Percentiles rank a stretch among this genome's conserved stretches.
phyloP scores from a whole-genome alignment of 768 basidiomycete genomes.

The Kwoniella newhampshirensis region DNA sequence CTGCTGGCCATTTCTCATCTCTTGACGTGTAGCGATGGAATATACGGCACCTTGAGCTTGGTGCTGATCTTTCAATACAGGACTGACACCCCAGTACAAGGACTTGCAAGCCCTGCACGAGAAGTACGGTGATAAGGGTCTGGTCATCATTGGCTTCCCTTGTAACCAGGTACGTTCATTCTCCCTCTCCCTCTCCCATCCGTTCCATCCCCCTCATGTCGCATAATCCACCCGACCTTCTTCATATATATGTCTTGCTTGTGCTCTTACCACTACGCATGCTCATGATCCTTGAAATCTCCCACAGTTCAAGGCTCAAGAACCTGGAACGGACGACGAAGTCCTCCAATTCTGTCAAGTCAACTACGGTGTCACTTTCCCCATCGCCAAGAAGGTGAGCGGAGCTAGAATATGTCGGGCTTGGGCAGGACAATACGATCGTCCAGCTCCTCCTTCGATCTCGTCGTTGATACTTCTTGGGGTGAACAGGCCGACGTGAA shows the following conservation, averaged over 20 bases:
- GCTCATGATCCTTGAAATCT: no score
- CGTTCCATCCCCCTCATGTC: background rate
- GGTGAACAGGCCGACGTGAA: conserved; percentile 49
- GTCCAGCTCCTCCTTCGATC: background rate
- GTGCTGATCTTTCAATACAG: conserved; percentile 17
- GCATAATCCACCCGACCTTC: background rate
- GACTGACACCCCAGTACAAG: conserved; percentile 53
- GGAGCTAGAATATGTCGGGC: no score
- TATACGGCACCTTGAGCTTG: background rate
- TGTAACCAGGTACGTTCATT: conserved; percentile 51
- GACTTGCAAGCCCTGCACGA: conserved; percentile 50
- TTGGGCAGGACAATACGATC: no score
- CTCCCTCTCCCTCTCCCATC: no score
- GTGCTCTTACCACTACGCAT: no score
- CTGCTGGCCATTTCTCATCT: background rate
- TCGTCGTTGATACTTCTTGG: background rate
- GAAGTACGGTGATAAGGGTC: conserved; percentile 47
- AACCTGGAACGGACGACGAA: conserved; percentile 53
- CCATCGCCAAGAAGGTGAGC: conserved; percentile 50
- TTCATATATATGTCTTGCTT: no score
- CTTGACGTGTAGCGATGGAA: no score
- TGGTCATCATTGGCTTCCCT: conserved; percentile 53
- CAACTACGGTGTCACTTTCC: conserved; percentile 54
- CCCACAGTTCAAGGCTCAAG: conserved; percentile 50
- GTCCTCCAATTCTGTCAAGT: conserved; percentile 51